phyloP scores from a whole-genome alignment of 1,284 basidiomycete species.

The Lentinus polychrous region DNA sequence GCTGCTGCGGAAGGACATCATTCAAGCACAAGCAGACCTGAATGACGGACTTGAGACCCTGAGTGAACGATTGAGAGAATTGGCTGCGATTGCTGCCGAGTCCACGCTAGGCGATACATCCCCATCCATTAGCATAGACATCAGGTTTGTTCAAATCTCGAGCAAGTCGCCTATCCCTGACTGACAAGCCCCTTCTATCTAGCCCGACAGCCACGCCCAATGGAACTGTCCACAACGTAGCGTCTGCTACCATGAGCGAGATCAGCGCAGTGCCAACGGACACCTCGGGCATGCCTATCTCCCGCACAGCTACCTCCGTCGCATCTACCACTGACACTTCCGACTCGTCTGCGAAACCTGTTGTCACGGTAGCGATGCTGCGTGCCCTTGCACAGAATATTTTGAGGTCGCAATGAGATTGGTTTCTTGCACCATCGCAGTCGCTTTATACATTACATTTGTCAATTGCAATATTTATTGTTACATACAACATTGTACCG shows the following conservation, averaged over 20 bases:
- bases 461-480: neutral
- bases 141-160: slow-evolving; percentile 8
- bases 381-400: slow-evolving; percentile 57
- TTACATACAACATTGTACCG: neutral
- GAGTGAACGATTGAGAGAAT: slow-evolving; percentile 14
- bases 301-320: slow-evolving; percentile 31
- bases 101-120: slow-evolving; percentile 1
- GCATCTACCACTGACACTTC: slow-evolving; percentile 17
- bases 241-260: too few relatives aligned
- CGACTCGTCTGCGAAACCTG: slow-evolving; percentile 22
- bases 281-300: slow-evolving; percentile 16
- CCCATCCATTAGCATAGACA: neutral
- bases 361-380: slow-evolving; percentile 63
- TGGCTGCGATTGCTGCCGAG: slow-evolving; percentile 7
- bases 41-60: slow-evolving; percentile 13
- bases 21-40: slow-evolving; percentile 20
- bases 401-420: slow-evolving; percentile 28
- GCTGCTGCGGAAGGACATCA: slow-evolving; percentile 28
- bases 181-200: too few relatives aligned
- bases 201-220: too few relatives aligned
- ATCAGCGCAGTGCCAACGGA: neutral
- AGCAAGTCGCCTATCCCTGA: neutral
- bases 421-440: too few relatives aligned
- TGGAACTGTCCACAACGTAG: too few relatives aligned
- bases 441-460: neutral